Evolutionary conservation across 768 basidiomycete species (phyloP).

Genomic region (Tricholoma sp.): DNA sequence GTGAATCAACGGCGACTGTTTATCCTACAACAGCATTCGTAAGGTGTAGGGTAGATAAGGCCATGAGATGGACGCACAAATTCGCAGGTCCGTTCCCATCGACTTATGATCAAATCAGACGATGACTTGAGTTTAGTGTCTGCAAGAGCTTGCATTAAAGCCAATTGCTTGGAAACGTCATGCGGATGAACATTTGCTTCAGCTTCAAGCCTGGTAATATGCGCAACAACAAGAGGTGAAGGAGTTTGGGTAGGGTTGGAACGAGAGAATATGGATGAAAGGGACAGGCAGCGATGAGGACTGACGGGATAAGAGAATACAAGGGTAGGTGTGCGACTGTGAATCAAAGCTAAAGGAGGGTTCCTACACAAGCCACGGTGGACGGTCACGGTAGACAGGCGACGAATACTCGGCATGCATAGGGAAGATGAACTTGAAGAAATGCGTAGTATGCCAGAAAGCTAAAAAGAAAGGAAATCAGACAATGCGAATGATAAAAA

Average conservation of each 20-base stretch:
- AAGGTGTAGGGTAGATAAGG: constrained; percentile 1
- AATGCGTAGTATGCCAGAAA: constrained; percentile 34
- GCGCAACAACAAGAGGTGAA: constrained; percentile 60
- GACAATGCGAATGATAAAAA: not conserved
- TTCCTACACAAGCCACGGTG: constrained; percentile 8
- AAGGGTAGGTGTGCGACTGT: constrained; percentile 9
- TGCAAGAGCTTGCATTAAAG: constrained; percentile 61
- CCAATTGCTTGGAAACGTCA: constrained; percentile 65
- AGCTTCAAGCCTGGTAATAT: constrained; percentile 70
- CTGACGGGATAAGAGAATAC: constrained; percentile 13
- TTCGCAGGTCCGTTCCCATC: constrained; percentile 83
- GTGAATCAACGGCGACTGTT: constrained; percentile 60
- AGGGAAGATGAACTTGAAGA: constrained; percentile 11
- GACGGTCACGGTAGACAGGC: not conserved
- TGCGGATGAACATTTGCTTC: constrained; percentile 72
- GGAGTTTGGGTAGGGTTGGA: constrained; percentile 42
- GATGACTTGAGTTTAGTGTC: constrained; percentile 63
- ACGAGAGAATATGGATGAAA: constrained; percentile 44
- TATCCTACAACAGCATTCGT: constrained; percentile 41
- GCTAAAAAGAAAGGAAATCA: constrained; percentile 19
- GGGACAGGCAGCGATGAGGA: constrained; percentile 29
- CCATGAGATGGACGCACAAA: constrained; percentile 49
- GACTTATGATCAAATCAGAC: constrained; percentile 65
- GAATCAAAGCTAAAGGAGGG: constrained; percentile 8
- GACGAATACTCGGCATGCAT: constrained; percentile 3